These are phyloP conservation scores for Posidonia oceanica DNA, from an alignment of 116 monocot species.

Conservation along the genomic window DNA sequence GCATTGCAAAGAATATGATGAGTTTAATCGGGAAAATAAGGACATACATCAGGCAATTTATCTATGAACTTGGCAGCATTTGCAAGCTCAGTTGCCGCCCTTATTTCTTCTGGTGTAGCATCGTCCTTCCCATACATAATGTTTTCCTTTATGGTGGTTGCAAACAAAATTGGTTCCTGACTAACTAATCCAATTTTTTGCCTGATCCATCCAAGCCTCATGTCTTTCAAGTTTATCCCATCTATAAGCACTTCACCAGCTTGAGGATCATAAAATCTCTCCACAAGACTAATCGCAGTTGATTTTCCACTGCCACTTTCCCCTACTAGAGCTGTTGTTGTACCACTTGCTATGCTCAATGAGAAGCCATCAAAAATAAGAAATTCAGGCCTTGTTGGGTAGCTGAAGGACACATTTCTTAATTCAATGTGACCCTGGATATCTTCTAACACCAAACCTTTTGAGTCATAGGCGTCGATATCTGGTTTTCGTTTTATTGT, in stretches of 20 bases:
- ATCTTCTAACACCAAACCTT: conserved; percentile 24
- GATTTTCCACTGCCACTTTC: conserved; percentile 84
- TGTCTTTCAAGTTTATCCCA: conserved; percentile 48
- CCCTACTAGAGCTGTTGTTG: conserved; percentile 55
- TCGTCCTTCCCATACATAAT: conserved; percentile 65
- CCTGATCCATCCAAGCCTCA: conserved; percentile 59
- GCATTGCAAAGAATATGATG: no score
- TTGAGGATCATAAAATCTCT: conserved; percentile 77
- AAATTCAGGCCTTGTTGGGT: conserved; percentile 51
- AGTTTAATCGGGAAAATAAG: not conserved
- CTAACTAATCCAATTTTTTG: conserved; percentile 72
- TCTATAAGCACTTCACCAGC: conserved; percentile 67
- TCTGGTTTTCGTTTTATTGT: conserved; percentile 58
- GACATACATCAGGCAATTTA: conserved; percentile 51
- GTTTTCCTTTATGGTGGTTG: conserved; percentile 54
- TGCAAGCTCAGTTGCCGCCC: conserved; percentile 46
- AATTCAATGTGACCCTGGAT: conserved; percentile 53
- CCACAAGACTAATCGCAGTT: conserved; percentile 49
- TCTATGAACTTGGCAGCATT: conserved; percentile 75
- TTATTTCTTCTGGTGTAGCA: conserved; percentile 61
- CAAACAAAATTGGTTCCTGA: conserved; percentile 68
- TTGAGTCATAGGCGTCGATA: conserved; percentile 49
- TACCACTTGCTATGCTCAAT: conserved; percentile 29
- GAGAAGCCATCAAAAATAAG: conserved; percentile 51
- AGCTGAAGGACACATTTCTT: conserved; percentile 52